These are phyloP conservation scores for Acanthamoeba sp. DNA, from an alignment of 208 protist species.

Conservation along the genomic window DNA sequence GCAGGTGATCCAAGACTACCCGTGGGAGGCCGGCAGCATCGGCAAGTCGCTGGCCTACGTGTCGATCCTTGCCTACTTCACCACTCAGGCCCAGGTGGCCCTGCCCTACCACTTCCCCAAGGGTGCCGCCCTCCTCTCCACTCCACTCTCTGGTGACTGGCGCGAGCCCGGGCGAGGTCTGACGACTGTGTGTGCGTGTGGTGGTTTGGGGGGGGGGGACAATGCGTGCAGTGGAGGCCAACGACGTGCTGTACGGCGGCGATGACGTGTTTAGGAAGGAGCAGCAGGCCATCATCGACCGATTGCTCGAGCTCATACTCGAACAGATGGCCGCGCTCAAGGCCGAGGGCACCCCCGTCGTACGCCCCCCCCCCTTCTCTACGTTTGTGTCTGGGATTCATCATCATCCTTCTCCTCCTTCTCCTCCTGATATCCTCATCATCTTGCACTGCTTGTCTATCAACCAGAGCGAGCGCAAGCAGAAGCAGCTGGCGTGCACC, in stretches of 20 bases:
- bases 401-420: background rate
- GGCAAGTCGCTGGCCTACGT: slow-evolving; percentile 75
- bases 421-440: background rate
- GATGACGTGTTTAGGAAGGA: slow-evolving; percentile 80
- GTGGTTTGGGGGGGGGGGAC: background rate
- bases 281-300: slow-evolving; percentile 79
- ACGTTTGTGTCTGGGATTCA: background rate
- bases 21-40: slow-evolving; percentile 73
- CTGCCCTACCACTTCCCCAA: slow-evolving; percentile 83
- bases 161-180: background rate
- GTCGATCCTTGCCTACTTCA: slow-evolving; percentile 76
- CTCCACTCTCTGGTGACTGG: background rate
- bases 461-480: slow-evolving; percentile 10
- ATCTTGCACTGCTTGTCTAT: background rate
- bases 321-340: slow-evolving; percentile 76
- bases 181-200: background rate
- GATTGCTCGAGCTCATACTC: slow-evolving; percentile 80
- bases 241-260: slow-evolving; percentile 84
- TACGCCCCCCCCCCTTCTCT: background rate
- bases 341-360: background rate
- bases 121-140: background rate
- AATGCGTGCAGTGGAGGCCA: slow-evolving; percentile 82
- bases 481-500: slow-evolving; percentile 7
- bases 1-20: slow-evolving; percentile 75
- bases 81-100: slow-evolving; percentile 68